Evolutionary conservation across 192 early-diverging fungal species (phyloP), one percentile per base, ranked within the genome.

Genomic region (Polychytrium aggregatum): DNA sequence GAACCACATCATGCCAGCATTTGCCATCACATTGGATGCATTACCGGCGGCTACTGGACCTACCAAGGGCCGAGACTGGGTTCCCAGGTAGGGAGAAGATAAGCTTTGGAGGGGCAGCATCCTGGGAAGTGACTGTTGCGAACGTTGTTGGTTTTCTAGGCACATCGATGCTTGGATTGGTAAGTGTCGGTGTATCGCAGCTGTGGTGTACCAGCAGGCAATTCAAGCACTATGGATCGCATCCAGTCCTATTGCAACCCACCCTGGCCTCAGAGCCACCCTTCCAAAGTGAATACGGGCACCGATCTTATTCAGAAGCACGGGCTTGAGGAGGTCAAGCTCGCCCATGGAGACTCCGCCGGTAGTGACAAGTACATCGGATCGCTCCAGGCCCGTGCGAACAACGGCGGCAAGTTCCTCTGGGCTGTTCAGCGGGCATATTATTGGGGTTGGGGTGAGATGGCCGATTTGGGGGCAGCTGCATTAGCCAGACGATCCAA

Each of bases 261-360:
- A 79, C 76, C 85, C 88, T 25, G 94, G 94, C 56, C 94, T 95
- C 80, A 98, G 82, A 31, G 65, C 59, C 10, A 98, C 82, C 9
- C 94, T 74, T 0, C 94, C 94, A 75, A 98, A 94, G 37, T 85
- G 79, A 21, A 95, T 84, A 0, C 52, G 70, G 11, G 83, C 94
- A n/a, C 71, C 70, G 14, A 93, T 55, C 10, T 65, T 68, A 37
- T 83, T 78, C 54, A 91, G 86, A 1, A 94, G 64, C 0, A 87
- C 83, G 0, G 88, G 79, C 51, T 95, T 93, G 39, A 98, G 65
- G 45, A 87, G 72, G 66, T 98, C 94, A 28, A 79, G 66, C 67
- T 98, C 94, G 38, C 94, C 94, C 94, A 98, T 98, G n/a, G 87
- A 90, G 0, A 95, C 94, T 1, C 94, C 94, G 25, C 94, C 94